These are phyloP conservation scores for Mollisiaceae sp. DNA, from an alignment of 2,329 filamentous ascomycete genomes.

Conservation along the genomic window DNA sequence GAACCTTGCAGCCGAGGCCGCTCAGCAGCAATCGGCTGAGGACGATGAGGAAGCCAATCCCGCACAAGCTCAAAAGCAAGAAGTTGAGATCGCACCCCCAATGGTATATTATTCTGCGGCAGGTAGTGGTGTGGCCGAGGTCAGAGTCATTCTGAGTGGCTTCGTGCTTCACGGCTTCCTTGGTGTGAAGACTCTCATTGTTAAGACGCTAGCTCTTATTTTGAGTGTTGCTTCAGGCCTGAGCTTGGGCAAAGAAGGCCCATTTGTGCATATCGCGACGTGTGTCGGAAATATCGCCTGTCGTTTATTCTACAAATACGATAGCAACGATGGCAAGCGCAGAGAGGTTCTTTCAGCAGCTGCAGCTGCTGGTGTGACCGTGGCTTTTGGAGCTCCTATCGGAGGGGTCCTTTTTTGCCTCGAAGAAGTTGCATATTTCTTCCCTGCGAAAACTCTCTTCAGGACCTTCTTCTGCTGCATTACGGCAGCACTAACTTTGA, in stretches of 20 bases:
- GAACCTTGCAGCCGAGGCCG: conserved; percentile 75
- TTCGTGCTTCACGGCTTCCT: conserved; percentile 97
- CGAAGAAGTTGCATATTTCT: conserved; percentile 97
- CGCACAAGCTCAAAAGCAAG: conserved; percentile 32
- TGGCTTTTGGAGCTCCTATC: conserved; percentile 90
- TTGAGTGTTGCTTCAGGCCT: conserved; percentile 91
- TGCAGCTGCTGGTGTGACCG: conserved; percentile 88
- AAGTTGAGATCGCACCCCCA: conserved; percentile 55
- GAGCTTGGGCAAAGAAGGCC: conserved; percentile 89
- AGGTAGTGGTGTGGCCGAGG: conserved; percentile 94
- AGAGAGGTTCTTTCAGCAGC: conserved; percentile 93
- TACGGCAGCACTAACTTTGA: conserved; percentile 85
- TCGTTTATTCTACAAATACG: conserved; percentile 92
- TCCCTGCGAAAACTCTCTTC: conserved; percentile 96
- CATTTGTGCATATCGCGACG: conserved; percentile 96
- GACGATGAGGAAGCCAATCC: conserved; percentile 53
- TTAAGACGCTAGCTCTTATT: conserved; percentile 84
- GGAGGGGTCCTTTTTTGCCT: conserved; percentile 91
- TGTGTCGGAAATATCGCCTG: conserved; percentile 96
- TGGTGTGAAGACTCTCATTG: conserved; percentile 81
- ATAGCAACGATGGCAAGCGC: conserved; percentile 90
- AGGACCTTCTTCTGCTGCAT: conserved; percentile 99
- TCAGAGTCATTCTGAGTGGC: conserved; percentile 96
- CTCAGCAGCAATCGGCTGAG: conserved; percentile 45
- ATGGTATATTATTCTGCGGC: conserved; percentile 97